Evolutionary conservation across 1,284 basidiomycete genomes (phyloP).

Genomic region (Microbotryomycetes sp.): DNA sequence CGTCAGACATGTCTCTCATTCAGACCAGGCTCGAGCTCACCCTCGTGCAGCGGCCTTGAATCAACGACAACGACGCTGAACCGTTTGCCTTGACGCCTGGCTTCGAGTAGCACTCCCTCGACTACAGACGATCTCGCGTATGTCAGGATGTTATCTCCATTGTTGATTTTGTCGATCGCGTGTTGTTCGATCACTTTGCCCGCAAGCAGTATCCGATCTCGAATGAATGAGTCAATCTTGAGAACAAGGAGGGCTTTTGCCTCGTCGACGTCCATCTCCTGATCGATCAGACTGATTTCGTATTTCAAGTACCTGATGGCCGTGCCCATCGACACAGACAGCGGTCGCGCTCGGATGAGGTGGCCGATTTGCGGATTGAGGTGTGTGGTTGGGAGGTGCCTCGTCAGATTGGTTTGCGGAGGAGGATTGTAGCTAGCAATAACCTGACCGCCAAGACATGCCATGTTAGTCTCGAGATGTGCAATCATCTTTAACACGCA

Average conservation of each 20-base stretch:
- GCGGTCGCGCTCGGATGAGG: constrained; percentile 73
- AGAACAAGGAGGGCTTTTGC: constrained; percentile 77
- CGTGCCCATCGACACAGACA: constrained; percentile 94
- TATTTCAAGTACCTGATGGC: constrained; percentile 91
- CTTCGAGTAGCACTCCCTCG: constrained; percentile 77
- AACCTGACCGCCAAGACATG: constrained; percentile 50
- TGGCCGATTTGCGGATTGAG: constrained; percentile 85
- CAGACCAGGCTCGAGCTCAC: constrained; percentile 43
- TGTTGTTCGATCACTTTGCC: constrained; percentile 87
- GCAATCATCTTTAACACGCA: constrained; percentile 16
- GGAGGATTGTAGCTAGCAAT: constrained; percentile 81
- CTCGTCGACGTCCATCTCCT: constrained; percentile 88
- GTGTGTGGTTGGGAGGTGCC: constrained; percentile 71
- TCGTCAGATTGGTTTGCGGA: constrained; percentile 68
- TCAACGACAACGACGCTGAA: constrained; percentile 95
- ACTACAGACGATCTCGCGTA: constrained; percentile 93
- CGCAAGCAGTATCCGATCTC: constrained; percentile 86
- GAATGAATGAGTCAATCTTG: constrained; percentile 88
- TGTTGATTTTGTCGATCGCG: constrained; percentile 84
- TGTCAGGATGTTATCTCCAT: constrained; percentile 85
- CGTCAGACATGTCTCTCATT: background rate
- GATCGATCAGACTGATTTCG: constrained; percentile 85
- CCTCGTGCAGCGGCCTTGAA: constrained; percentile 86
- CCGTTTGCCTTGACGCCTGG: constrained; percentile 52
- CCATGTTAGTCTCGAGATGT: background rate